These are phyloP conservation scores for Chlorella sp. DNA, from an alignment of 139 green algal genomes.

Conservation along the genomic window DNA sequence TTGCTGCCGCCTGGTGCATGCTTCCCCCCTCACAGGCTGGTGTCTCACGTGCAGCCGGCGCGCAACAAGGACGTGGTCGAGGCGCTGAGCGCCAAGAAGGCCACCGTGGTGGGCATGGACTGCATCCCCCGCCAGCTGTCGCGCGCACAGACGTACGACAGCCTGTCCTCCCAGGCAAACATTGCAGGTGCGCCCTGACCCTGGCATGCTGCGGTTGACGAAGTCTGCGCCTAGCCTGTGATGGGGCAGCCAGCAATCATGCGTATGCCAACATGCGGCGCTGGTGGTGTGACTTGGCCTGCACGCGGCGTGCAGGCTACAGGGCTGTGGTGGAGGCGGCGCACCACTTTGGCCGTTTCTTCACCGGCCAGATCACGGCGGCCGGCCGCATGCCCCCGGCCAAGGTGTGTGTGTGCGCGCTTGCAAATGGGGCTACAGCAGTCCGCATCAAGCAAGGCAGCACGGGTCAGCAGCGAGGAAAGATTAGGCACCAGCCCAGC, in stretches of 20 bases:
- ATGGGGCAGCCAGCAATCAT: too few relatives aligned
- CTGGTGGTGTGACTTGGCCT: too few relatives aligned
- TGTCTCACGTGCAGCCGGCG: slow-evolving; percentile 74
- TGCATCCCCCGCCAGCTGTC: slow-evolving; percentile 77
- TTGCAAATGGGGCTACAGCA: too few relatives aligned
- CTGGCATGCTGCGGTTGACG: slow-evolving; percentile 48
- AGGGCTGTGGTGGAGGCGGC: slow-evolving; percentile 75
- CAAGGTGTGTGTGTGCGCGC: too few relatives aligned
- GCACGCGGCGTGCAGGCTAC: too few relatives aligned
- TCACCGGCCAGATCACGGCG: slow-evolving; percentile 87
- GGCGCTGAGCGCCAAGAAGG: slow-evolving; percentile 43
- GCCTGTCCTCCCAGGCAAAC: slow-evolving; percentile 79
- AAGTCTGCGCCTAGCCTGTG: too few relatives aligned
- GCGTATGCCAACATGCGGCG: too few relatives aligned
- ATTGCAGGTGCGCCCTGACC: too few relatives aligned
- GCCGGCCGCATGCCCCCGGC: slow-evolving; percentile 71
- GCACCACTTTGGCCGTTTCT: slow-evolving; percentile 75
- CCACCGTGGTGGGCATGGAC: slow-evolving; percentile 82
- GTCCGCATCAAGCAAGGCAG: too few relatives aligned
- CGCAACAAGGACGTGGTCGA: slow-evolving; percentile 74
- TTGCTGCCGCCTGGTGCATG: too few relatives aligned
- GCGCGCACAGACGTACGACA: slow-evolving; percentile 80
- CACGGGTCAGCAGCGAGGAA: too few relatives aligned
- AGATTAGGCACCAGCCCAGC: too few relatives aligned
- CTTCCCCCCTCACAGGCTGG: slow-evolving; percentile 41